These are phyloP conservation scores for Sophora flavescens DNA, from an alignment of 306 rosid species.

Conservation along the genomic window DNA sequence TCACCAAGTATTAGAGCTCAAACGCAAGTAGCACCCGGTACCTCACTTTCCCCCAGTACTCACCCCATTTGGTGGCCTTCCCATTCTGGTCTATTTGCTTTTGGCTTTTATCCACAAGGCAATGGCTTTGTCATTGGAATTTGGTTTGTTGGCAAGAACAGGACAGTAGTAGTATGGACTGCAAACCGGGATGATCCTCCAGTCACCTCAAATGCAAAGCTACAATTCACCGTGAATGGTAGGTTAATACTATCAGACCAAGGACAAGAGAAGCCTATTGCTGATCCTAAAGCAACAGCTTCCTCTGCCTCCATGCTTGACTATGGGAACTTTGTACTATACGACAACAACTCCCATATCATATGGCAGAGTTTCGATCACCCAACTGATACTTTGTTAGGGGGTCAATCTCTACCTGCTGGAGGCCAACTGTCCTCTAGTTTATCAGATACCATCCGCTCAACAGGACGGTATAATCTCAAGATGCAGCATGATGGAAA, in stretches of 20 bases:
- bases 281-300: conserved; percentile 22
- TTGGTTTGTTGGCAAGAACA: conserved; percentile 11
- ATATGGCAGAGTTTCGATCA: conserved; percentile 56
- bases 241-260: neutral
- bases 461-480: conserved; percentile 44
- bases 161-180: conserved; percentile 44
- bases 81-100: conserved; percentile 45
- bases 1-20: neutral
- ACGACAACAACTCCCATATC: neutral
- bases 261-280: conserved; percentile 34
- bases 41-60: conserved; percentile 21
- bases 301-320: conserved; percentile 54
- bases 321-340: conserved; percentile 52
- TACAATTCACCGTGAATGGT: conserved; percentile 43
- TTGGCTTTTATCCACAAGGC: conserved; percentile 45
- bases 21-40: neutral
- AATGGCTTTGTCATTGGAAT: conserved; percentile 43
- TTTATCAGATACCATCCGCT: conserved; percentile 21
- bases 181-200: conserved; percentile 48
- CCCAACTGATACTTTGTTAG: conserved; percentile 49
- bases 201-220: conserved; percentile 32
- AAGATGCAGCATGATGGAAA: conserved; percentile 47
- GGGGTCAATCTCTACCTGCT: conserved; percentile 35
- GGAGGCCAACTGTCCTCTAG: conserved; percentile 26
- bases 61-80: conserved; percentile 28